Base-by-base conservation (phyloP, 345 rosid species). In the Litchi chinensis region DNA sequence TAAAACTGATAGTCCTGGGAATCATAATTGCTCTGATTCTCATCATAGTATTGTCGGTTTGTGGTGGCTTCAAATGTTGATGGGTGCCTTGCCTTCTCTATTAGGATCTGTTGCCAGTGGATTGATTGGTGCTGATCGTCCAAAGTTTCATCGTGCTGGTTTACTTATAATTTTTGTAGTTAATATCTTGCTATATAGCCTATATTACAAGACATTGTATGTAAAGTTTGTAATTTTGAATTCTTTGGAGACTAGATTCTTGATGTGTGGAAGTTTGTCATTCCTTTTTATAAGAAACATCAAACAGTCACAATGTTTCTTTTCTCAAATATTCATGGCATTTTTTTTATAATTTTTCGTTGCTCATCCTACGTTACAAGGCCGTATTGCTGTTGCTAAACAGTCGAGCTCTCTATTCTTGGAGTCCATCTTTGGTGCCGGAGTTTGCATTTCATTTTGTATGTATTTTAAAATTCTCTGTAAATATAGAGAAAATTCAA, bases 1-100 rank as follows among this genome's bases (percentile, higher is more conserved):
- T 90, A 48, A 95, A 93, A 88, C 88, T 91, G 69, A 86, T 91
- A 60, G 89, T 85, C 71, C 82, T 89, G 65, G 93, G 83, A 48
- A 85, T 91, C 80, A 40, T 93, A 66, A 77, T 90, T 26, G 90
- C 87, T 8, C 54, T 88, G 82, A 86, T 93, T 80, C 92, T 93
- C 77, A 89, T 90, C 82, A 83, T 89, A 19, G 87, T 90, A 32
- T 81, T 88, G 72, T 87, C 91, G 12, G 46, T 81, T 63, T 93
- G 89, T 59, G 12, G 74, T 56, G 79, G 82, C 79, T 82, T 81
- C 82, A 87, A 77, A 39, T 90, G 91, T 70, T 65, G 79, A 75
- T 73, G 83, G 60, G 10, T 74, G 1, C 64, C 26, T 59, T 41
- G 32, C 21, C 22, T 6, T 21, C 43, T 60, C 32, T 12, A 5